These are phyloP conservation scores for Pittosporum tobira DNA, from an alignment of 129 eudicot genomes.

Conservation along the genomic window DNA sequence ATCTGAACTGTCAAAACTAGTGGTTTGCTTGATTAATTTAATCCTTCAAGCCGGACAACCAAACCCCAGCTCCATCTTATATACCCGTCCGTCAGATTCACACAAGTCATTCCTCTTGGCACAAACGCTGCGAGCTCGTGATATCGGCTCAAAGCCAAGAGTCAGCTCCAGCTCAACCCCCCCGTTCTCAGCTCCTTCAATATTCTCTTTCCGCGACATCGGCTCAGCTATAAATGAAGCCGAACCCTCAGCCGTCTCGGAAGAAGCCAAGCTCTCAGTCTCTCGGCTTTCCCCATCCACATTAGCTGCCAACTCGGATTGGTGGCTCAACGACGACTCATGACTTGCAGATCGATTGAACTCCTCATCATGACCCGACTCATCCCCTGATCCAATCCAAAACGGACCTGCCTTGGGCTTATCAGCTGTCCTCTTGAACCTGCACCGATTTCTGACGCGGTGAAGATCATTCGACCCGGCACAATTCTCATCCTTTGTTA, in stretches of 20 bases:
- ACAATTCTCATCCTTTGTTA: conserved; percentile 36
- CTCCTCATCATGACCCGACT: conserved; percentile 22
- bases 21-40: background rate
- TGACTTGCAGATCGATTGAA: conserved; percentile 36
- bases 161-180: conserved; percentile 40
- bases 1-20: conserved; percentile 19
- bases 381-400: conserved; percentile 25
- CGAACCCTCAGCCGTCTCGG: conserved; percentile 9
- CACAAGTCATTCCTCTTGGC: background rate
- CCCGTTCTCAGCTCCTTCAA: conserved; percentile 13
- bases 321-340: conserved; percentile 50
- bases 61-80: conserved; percentile 29
- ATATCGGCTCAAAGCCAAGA: conserved; percentile 25
- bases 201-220: background rate
- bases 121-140: background rate
- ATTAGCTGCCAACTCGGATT: conserved; percentile 22
- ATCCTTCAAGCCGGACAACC: conserved; percentile 11
- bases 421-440: conserved; percentile 50
- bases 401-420: conserved; percentile 24
- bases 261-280: conserved; percentile 23
- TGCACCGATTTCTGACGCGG: conserved; percentile 51
- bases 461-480: conserved; percentile 45
- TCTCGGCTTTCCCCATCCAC: conserved; percentile 19
- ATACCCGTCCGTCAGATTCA: background rate
- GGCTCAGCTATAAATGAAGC: conserved; percentile 12